Conservation (phyloP, 495 filamentous ascomycete species). For the Lentithecium fluviatile region DNA sequence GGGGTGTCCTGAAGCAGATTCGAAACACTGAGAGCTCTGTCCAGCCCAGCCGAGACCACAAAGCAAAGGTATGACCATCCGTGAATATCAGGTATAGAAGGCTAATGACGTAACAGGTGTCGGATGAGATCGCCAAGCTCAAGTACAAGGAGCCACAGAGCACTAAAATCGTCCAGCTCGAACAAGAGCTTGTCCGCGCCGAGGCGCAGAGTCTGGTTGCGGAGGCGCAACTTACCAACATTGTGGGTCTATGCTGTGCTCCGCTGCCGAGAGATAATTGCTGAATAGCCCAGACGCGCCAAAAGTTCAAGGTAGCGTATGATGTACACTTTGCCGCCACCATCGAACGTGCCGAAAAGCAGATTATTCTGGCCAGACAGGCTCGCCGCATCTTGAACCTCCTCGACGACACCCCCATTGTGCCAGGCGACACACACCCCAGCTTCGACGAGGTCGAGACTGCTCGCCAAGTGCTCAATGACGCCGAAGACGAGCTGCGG, state of each 20-base stretch:
- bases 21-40: slow-evolving; percentile 89
- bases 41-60: slow-evolving; percentile 84
- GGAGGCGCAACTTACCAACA: slow-evolving; percentile 93
- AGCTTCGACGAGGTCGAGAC: slow-evolving; percentile 62
- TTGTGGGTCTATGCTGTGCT: slow-evolving; percentile 53
- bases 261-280: not conserved
- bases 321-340: slow-evolving; percentile 80
- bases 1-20: slow-evolving; percentile 79
- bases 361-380: slow-evolving; percentile 86
- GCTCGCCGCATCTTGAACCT: slow-evolving; percentile 79
- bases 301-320: slow-evolving; percentile 92
- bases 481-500: slow-evolving; percentile 83
- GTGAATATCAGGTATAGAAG: not conserved
- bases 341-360: slow-evolving; percentile 95
- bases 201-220: slow-evolving; percentile 95
- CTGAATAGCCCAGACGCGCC: slow-evolving; percentile 57
- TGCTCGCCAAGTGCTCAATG: slow-evolving; percentile 82
- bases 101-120: slow-evolving; percentile 49
- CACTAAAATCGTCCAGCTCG: slow-evolving; percentile 70
- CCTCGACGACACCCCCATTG: slow-evolving; percentile 87
- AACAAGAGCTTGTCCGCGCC: slow-evolving; percentile 92
- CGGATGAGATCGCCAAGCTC: slow-evolving; percentile 84
- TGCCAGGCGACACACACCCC: slow-evolving; percentile 74
- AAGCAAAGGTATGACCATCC: slow-evolving; percentile 55
- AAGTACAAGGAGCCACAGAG: slow-evolving; percentile 86